phyloP scores from a whole-genome alignment of 169 alveolate species.

The Plasmodium vinckei region DNA sequence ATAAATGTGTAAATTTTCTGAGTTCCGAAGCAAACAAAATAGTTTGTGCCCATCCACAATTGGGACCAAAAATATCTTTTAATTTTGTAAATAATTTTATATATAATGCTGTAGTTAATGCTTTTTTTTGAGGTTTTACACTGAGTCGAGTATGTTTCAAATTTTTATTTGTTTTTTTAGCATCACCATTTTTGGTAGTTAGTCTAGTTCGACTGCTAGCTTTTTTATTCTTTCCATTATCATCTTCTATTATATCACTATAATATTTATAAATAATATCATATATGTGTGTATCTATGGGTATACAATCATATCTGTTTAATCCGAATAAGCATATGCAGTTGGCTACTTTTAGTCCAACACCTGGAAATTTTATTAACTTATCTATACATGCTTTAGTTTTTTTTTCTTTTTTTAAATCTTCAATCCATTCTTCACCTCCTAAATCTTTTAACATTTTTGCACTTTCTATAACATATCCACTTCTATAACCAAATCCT shows the following conservation, averaged over 20 bases:
- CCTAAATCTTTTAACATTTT: conserved; percentile 62
- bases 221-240: neutral
- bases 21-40: conserved; percentile 61
- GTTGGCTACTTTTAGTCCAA: conserved; percentile 95
- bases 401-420: conserved; percentile 57
- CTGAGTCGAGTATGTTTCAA: neutral
- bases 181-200: neutral
- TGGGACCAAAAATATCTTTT: conserved; percentile 59
- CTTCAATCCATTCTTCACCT: conserved; percentile 76
- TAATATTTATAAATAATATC: conserved; percentile 66
- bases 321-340: conserved; percentile 91
- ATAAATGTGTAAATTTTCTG: conserved; percentile 40
- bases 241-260: conserved; percentile 21
- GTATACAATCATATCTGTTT: conserved; percentile 86
- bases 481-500: conserved; percentile 82
- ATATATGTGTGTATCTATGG: conserved; percentile 94
- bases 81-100: conserved; percentile 31
- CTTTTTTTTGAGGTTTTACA: conserved; percentile 24
- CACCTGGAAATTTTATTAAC: conserved; percentile 85
- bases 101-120: conserved; percentile 48
- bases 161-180: neutral
- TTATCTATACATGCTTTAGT: conserved; percentile 43
- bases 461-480: conserved; percentile 76
- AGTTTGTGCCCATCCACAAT: conserved; percentile 78
- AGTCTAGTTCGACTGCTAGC: neutral